Evolutionary conservation across 2,329 filamentous ascomycete species (phyloP).

Genomic region (Colletotrichum salicis): DNA sequence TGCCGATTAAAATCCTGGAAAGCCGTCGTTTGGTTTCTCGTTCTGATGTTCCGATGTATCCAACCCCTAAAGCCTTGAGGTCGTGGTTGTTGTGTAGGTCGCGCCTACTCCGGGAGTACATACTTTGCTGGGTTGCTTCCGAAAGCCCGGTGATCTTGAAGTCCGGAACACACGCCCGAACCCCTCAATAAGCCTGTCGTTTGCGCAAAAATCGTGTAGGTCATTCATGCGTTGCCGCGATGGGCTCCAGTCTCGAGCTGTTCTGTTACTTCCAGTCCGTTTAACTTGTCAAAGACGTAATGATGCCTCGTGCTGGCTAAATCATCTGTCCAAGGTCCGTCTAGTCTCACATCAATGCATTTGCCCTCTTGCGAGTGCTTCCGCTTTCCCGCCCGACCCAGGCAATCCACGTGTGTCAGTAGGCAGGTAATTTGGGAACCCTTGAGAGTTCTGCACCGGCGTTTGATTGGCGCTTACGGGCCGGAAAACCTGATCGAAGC

Average conservation of each 20-base stretch:
- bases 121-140: neutral
- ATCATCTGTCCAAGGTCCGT: neutral
- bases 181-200: too few species aligned
- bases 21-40: neutral
- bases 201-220: neutral
- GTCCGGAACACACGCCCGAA: neutral
- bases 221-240: neutral
- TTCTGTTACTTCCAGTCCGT: neutral
- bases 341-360: conserved; percentile 24
- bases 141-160: neutral
- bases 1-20: neutral
- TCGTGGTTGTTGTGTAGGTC: neutral
- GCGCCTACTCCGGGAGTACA: neutral
- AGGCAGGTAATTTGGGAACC: conserved; percentile 48
- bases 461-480: conserved; percentile 44
- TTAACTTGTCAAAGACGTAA: neutral
- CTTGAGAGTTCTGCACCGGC: conserved; percentile 43
- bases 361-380: conserved; percentile 26
- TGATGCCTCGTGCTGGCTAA: neutral
- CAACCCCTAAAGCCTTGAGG: neutral
- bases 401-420: conserved; percentile 46
- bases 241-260: neutral
- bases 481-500: conserved; percentile 50
- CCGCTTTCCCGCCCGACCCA: conserved; percentile 27
- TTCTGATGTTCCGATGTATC: neutral